Evolutionary conservation across 306 rosid genomes (phyloP).

Genomic region (Delonix regia): DNA sequence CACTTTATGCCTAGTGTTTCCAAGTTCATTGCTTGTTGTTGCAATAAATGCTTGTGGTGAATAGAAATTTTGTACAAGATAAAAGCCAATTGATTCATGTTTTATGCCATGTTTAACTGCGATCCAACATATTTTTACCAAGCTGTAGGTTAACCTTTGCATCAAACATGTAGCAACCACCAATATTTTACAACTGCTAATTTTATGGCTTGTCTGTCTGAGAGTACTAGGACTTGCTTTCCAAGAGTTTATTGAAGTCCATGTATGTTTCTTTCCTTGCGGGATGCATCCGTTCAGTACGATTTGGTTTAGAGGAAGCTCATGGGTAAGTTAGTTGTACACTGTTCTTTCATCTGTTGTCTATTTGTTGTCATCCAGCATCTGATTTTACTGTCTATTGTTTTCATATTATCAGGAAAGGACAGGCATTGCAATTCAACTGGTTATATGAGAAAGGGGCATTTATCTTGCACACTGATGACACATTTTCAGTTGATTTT

Average conservation of each 20-base stretch:
- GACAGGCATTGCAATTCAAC: slow-evolving; percentile 96
- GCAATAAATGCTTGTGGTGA: not conserved
- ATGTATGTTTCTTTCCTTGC: slow-evolving; percentile 96
- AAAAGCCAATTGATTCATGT: not conserved
- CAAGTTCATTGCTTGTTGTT: not conserved
- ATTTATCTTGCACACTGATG: slow-evolving; percentile 61
- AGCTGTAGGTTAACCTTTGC: not conserved
- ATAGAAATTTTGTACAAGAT: not conserved
- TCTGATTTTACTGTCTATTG: slow-evolving; percentile 30
- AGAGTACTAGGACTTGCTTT: slow-evolving; percentile 66
- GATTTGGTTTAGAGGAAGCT: slow-evolving; percentile 92
- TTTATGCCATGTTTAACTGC: not conserved
- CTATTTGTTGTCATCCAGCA: slow-evolving; percentile 30
- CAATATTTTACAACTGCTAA: slow-evolving; percentile 3
- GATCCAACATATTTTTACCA: not conserved
- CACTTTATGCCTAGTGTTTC: not conserved
- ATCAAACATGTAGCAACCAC: not conserved
- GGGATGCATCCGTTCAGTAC: slow-evolving; percentile 93
- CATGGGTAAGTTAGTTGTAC: slow-evolving; percentile 74
- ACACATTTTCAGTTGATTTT: slow-evolving; percentile 80
- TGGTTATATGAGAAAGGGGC: slow-evolving; percentile 89
- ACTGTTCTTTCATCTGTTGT: slow-evolving; percentile 26
- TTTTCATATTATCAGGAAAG: slow-evolving; percentile 68
- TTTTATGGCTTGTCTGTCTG: slow-evolving; percentile 30
- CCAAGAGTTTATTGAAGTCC: slow-evolving; percentile 71